These are phyloP conservation scores for Trichosporon inkin DNA, from an alignment of 1,284 basidiomycete genomes.

Conservation along the genomic window DNA sequence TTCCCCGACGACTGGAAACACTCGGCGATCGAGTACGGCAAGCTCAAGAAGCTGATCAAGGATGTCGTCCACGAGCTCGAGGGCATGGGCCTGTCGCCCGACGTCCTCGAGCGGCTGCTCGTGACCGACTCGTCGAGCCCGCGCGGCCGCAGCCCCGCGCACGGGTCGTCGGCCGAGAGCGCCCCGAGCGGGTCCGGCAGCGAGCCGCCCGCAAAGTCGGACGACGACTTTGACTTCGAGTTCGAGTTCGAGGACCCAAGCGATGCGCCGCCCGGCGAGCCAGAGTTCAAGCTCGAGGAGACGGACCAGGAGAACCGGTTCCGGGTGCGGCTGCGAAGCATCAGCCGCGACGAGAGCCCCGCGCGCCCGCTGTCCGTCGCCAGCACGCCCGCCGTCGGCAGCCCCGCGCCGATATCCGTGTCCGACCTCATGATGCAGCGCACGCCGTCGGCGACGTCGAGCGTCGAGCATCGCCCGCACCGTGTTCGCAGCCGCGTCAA, in stretches of 20 bases:
- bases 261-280: conserved; percentile 28
- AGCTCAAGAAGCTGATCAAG: conserved; percentile 90
- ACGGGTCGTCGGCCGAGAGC: too few relatives aligned
- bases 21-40: conserved; percentile 78
- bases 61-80: conserved; percentile 76
- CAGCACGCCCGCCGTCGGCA: neutral
- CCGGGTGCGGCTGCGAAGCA: conserved; percentile 31
- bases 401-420: neutral
- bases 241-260: conserved; percentile 47
- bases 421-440: conserved; percentile 3
- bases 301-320: conserved; percentile 23
- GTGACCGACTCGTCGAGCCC: conserved; percentile 40
- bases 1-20: conserved; percentile 51
- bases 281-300: conserved; percentile 26
- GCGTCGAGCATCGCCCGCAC: neutral
- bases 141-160: conserved; percentile 8
- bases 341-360: neutral
- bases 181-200: too few relatives aligned
- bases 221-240: conserved; percentile 33
- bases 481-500: conserved; percentile 29
- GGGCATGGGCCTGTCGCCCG: conserved; percentile 67
- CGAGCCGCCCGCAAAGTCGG: too few relatives aligned
- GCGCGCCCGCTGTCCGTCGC: neutral
- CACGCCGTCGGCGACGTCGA: neutral
- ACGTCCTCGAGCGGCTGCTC: conserved; percentile 56